These are phyloP conservation scores for Gloeopeniophorella convolvens DNA, from an alignment of 768 basidiomycete genomes.

Conservation along the genomic window DNA sequence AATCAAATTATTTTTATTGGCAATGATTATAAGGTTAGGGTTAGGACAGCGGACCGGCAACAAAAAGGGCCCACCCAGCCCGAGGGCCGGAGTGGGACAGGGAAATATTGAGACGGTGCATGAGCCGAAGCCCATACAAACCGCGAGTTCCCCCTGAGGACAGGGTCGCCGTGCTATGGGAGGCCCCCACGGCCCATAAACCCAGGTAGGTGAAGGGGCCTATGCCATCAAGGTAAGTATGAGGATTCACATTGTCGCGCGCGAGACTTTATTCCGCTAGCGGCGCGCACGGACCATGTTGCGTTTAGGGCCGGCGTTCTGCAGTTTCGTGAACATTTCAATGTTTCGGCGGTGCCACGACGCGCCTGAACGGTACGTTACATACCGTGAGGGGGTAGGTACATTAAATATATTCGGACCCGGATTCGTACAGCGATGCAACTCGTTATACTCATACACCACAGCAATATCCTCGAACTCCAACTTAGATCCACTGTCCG, in stretches of 20 bases:
- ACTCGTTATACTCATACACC: too few species aligned
- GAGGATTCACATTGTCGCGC: slow-evolving; percentile 1
- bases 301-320: slow-evolving; percentile 19
- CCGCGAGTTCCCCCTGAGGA: slow-evolving; percentile 24
- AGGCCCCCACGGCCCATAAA: slow-evolving; percentile 24
- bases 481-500: too few species aligned
- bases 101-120: slow-evolving; percentile 80
- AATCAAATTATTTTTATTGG: neutral
- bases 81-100: slow-evolving; percentile 55
- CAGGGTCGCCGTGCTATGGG: slow-evolving; percentile 27
- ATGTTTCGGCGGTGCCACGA: too few species aligned
- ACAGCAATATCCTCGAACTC: too few species aligned
- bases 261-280: too few species aligned
- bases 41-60: slow-evolving; percentile 24
- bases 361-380: too few species aligned
- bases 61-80: slow-evolving; percentile 29
- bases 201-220: slow-evolving; percentile 25
- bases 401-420: too few species aligned
- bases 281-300: slow-evolving; percentile 23
- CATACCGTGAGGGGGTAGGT: too few species aligned
- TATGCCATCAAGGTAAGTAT: slow-evolving; percentile 28
- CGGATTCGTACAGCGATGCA: too few species aligned
- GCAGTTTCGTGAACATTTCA: too few species aligned
- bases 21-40: slow-evolving; percentile 33
- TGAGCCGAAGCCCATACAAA: slow-evolving; percentile 55